Evolutionary conservation across 257 asterid genomes (phyloP), one percentile per base, ranked within the genome.

Genomic region (Linderniella brevidens): DNA sequence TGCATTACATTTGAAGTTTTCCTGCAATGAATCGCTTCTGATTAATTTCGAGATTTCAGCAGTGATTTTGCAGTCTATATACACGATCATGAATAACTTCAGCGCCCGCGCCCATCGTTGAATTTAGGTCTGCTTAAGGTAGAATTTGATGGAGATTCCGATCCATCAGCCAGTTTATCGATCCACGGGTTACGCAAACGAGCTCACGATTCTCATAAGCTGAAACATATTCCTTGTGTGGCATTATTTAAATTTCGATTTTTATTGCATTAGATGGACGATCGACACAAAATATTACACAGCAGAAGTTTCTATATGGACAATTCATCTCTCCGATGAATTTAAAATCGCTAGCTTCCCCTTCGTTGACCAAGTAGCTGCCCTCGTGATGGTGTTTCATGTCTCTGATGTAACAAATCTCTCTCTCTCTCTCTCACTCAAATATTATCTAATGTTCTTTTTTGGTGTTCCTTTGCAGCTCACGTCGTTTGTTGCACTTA

Each of bases 321-420:
- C 68, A 63, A 78, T 73, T 55, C 79, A 85, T 74, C 85, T 85
- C 53, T 64, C 58, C 46, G 81, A 79, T 35, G 82, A 61, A 15
- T 64, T 79, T 15, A 70, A 83, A 1, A 41, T 74, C 50, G 58
- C 62, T 46, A 64, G 65, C 48, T 68, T 70, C 48, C 87, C 88
- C 10, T 35, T 36, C 43, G 46, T 62, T 38, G 79, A 73, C 48
- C 67, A 53, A 29, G 15, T 62, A 66, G 79, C 60, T 63, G 94
- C 98, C 12, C 55, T 90, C 61, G 96, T 84, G 66, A 70, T 90
- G 96, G 98, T 90, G 53, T 84, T 85, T 37, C 92, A 90, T 56
- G 56, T 69, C 58, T 80, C 40, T 55, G 71, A 84, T 60, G 96
- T 84, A 58, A 72, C 86, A 13, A 13, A 8, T 20, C 3, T 13